phyloP scores from a whole-genome alignment of 129 eudicot genomes.

The Centella asiatica region DNA sequence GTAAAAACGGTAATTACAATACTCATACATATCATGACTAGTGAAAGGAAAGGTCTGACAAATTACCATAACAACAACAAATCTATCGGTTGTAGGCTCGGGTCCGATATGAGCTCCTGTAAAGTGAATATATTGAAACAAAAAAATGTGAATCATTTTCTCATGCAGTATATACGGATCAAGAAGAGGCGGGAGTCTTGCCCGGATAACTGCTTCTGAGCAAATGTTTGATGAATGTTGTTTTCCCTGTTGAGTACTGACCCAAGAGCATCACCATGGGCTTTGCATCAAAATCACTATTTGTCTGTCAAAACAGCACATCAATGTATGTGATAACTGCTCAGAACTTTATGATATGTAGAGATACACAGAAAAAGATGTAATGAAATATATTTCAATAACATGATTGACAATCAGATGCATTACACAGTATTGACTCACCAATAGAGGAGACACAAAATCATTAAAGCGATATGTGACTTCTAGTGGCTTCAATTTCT shows the following conservation, averaged over 20 bases:
- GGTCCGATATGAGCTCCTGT: slow-evolving; percentile 99
- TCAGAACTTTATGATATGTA: slow-evolving; percentile 5
- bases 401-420: too few species aligned
- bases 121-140: not conserved
- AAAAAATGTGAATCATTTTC: not conserved
- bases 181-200: slow-evolving; percentile 9
- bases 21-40: not conserved
- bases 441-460: slow-evolving; percentile 81
- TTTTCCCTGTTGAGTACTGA: slow-evolving; percentile 96
- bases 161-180: not conserved
- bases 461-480: slow-evolving; percentile 59
- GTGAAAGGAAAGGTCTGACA: not conserved
- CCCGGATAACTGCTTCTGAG: slow-evolving; percentile 84
- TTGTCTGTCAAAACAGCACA: slow-evolving; percentile 48
- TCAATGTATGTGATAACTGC: slow-evolving; percentile 1
- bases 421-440: slow-evolving; percentile 27
- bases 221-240: slow-evolving; percentile 88
- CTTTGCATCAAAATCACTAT: slow-evolving; percentile 94
- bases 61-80: slow-evolving; percentile 87
- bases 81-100: slow-evolving; percentile 96
- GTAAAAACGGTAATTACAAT: not conserved
- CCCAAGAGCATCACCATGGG: slow-evolving; percentile 99
- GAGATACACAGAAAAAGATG: not conserved
- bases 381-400: not conserved
- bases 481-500: slow-evolving; percentile 81